These are phyloP conservation scores for Plasmodium blacklocki DNA, from an alignment of 169 alveolate species.

Conservation along the genomic window DNA sequence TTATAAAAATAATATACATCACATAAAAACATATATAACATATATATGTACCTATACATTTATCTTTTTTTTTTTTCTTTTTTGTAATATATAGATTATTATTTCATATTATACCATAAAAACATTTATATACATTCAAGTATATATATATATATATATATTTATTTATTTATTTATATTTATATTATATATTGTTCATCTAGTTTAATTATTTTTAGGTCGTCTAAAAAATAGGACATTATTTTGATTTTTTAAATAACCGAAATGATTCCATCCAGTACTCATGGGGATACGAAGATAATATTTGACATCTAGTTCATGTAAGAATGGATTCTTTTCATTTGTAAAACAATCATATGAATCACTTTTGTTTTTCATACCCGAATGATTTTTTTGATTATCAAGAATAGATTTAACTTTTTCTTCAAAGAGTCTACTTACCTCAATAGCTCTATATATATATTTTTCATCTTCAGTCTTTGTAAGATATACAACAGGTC, in stretches of 20 bases:
- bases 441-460: constrained; percentile 66
- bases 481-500: constrained; percentile 67
- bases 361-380: constrained; percentile 30
- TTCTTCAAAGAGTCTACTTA: constrained; percentile 61
- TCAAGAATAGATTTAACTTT: constrained; percentile 69
- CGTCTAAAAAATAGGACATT: constrained; percentile 66
- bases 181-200: background rate
- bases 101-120: no score
- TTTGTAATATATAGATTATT: no score
- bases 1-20: background rate
- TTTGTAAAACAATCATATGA: constrained; percentile 25
- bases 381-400: constrained; percentile 26
- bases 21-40: background rate
- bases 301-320: constrained; percentile 66
- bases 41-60: background rate
- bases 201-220: constrained; percentile 21
- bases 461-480: constrained; percentile 69
- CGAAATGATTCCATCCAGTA: constrained; percentile 75
- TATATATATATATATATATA: background rate
- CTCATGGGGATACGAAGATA: constrained; percentile 70
- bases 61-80: no score
- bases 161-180: background rate
- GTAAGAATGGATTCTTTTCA: constrained; percentile 48
- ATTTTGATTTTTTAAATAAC: constrained; percentile 60
- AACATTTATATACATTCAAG: background rate